Percentiles rank a stretch among this genome's conserved stretches.
phyloP scores from a whole-genome alignment of 2,329 filamentous ascomycete species.

The Alternaria brassicicola region DNA sequence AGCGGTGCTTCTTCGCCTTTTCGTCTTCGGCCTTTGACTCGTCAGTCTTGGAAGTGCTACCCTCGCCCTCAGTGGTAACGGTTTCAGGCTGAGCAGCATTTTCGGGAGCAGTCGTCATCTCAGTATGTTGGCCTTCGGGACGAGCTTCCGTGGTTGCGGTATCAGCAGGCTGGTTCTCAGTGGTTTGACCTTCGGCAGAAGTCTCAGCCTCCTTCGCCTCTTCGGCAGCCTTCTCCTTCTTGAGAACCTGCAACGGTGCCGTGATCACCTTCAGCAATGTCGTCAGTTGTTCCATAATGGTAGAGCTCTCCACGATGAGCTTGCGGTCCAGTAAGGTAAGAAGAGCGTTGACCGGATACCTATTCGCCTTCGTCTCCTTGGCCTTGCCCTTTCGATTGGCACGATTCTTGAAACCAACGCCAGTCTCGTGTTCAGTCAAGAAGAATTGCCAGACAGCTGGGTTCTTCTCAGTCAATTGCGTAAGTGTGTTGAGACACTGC shows the following conservation, averaged over 20 bases:
- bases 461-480: constrained; percentile 83
- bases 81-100: constrained; percentile 45
- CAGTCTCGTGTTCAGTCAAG: constrained; percentile 88
- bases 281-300: constrained; percentile 93
- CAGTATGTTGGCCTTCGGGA: constrained; percentile 29
- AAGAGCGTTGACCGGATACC: constrained; percentile 90
- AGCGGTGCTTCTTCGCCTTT: constrained; percentile 62
- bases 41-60: constrained; percentile 37
- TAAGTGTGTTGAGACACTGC: constrained; percentile 86
- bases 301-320: constrained; percentile 94
- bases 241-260: constrained; percentile 81
- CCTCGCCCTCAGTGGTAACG: constrained; percentile 24
- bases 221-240: constrained; percentile 69
- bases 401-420: constrained; percentile 76
- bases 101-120: constrained; percentile 43
- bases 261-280: constrained; percentile 88
- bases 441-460: constrained; percentile 89
- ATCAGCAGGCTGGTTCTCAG: constrained; percentile 26
- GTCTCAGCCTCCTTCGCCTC: constrained; percentile 43
- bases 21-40: constrained; percentile 43
- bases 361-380: constrained; percentile 82
- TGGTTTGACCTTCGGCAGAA: constrained; percentile 26
- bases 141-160: constrained; percentile 16
- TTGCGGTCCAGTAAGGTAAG: constrained; percentile 89
- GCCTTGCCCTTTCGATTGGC: constrained; percentile 83